These are phyloP conservation scores for Tetrastigma voinierianum DNA, from an alignment of 164 flowering plant genomes.

Conservation along the genomic window DNA sequence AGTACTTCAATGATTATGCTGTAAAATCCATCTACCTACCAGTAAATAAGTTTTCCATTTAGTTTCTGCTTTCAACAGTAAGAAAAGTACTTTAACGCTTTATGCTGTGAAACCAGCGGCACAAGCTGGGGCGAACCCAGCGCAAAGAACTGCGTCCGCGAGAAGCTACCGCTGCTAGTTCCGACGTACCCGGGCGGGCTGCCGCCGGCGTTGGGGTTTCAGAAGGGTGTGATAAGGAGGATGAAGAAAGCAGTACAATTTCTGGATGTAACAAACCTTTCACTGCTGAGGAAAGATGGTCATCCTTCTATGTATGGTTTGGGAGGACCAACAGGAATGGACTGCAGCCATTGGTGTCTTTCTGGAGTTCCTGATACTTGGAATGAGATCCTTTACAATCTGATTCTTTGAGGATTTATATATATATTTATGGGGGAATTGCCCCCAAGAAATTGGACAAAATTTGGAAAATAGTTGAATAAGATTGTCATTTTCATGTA, in stretches of 20 bases:
- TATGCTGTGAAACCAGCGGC: constrained; percentile 26
- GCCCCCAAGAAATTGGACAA: too few relatives aligned
- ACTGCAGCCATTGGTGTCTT: constrained; percentile 78
- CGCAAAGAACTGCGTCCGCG: constrained; percentile 29
- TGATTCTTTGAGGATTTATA: constrained; percentile 17
- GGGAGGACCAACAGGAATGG: constrained; percentile 30
- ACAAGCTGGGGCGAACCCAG: constrained; percentile 29
- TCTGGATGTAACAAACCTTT: constrained; percentile 46
- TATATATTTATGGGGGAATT: too few relatives aligned
- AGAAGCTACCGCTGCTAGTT: constrained; percentile 28
- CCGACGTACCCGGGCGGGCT: constrained; percentile 35
- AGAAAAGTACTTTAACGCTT: neutral
- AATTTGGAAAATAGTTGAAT: too few relatives aligned
- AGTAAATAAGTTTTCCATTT: constrained; percentile 24
- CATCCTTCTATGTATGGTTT: constrained; percentile 56
- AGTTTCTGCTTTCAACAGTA: too few relatives aligned
- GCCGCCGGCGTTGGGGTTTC: constrained; percentile 26
- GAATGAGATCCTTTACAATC: constrained; percentile 47
- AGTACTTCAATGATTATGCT: too few relatives aligned
- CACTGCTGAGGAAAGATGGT: constrained; percentile 54
- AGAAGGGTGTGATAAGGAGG: constrained; percentile 26
- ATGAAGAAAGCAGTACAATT: constrained; percentile 36
- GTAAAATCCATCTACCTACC: constrained; percentile 50
- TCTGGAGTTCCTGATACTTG: constrained; percentile 70
- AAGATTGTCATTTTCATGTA: too few relatives aligned